These are phyloP conservation scores for Calocera cornea DNA, from an alignment of 768 basidiomycete genomes.

Conservation along the genomic window DNA sequence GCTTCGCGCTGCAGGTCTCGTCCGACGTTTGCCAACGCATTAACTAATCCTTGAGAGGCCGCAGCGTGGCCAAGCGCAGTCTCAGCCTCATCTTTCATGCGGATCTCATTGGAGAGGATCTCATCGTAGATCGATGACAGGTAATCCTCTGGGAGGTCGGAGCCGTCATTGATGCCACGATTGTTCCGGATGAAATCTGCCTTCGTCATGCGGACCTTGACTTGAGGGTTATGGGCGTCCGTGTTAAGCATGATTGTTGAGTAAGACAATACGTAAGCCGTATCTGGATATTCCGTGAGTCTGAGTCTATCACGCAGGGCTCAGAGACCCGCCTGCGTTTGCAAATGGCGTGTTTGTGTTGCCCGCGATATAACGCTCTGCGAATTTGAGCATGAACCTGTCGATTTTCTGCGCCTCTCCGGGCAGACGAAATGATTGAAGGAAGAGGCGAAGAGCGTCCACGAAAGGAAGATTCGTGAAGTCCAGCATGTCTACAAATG, in stretches of 20 bases:
- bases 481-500: conserved; percentile 86
- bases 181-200: conserved; percentile 88
- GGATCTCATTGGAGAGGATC: conserved; percentile 81
- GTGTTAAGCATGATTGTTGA: conserved; percentile 95
- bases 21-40: conserved; percentile 76
- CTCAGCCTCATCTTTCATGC: conserved; percentile 97
- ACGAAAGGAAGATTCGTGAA: conserved; percentile 72
- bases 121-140: conserved; percentile 74
- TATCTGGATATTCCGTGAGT: conserved; percentile 37
- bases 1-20: conserved; percentile 92
- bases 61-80: conserved; percentile 30
- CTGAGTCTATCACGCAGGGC: not conserved
- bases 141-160: conserved; percentile 77
- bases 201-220: conserved; percentile 91
- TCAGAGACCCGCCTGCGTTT: conserved; percentile 62
- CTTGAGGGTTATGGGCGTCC: conserved; percentile 87
- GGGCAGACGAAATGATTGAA: conserved; percentile 92
- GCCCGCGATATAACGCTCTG: conserved; percentile 85
- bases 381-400: conserved; percentile 97
- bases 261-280: conserved; percentile 89
- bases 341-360: conserved; percentile 77
- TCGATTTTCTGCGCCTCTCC: conserved; percentile 98
- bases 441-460: conserved; percentile 75
- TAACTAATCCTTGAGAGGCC: conserved; percentile 55
- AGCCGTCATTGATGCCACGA: conserved; percentile 85